Evolutionary conservation across 768 basidiomycete genomes (phyloP).

Genomic region (Leccinellum luteum): DNA sequence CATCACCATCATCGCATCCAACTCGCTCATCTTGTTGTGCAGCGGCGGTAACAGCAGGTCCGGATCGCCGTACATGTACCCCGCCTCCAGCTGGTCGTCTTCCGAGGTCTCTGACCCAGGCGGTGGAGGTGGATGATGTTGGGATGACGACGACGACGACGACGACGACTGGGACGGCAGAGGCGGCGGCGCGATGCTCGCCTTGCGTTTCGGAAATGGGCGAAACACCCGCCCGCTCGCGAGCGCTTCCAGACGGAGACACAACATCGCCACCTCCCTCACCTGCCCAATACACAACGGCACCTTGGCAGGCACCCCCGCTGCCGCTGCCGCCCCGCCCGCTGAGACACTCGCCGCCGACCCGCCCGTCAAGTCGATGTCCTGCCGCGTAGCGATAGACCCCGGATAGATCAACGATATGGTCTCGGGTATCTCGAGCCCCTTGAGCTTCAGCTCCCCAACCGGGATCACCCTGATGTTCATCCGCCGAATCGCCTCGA

Average conservation of each 20-base stretch:
- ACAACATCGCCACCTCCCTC: slow-evolving; percentile 66
- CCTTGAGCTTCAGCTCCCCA: slow-evolving; percentile 92
- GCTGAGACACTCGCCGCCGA: slow-evolving; percentile 12
- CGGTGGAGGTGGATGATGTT: background rate
- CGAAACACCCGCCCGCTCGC: slow-evolving; percentile 61
- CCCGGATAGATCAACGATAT: slow-evolving; percentile 83
- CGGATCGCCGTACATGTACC: slow-evolving; percentile 57
- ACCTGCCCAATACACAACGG: slow-evolving; percentile 74
- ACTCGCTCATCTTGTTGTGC: slow-evolving; percentile 65
- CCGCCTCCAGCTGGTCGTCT: slow-evolving; percentile 26
- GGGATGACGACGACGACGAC: background rate
- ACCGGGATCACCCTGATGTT: slow-evolving; percentile 69
- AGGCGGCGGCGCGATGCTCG: slow-evolving; percentile 18
- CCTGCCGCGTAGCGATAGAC: slow-evolving; percentile 67
- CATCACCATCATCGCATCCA: slow-evolving; percentile 70
- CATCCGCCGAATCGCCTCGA: slow-evolving; percentile 74
- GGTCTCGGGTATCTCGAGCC: slow-evolving; percentile 86
- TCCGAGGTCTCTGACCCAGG: slow-evolving; percentile 14
- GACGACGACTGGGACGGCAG: slow-evolving; percentile 9
- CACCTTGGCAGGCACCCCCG: slow-evolving; percentile 36
- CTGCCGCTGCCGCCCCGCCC: slow-evolving; percentile 7
- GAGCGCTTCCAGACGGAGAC: slow-evolving; percentile 78
- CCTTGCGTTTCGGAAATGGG: slow-evolving; percentile 35
- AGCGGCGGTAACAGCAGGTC: slow-evolving; percentile 66
- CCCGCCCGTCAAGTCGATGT: slow-evolving; percentile 41